phyloP scores from a whole-genome alignment of 1,284 basidiomycete genomes.

The Ceratobasidium sp. region DNA sequence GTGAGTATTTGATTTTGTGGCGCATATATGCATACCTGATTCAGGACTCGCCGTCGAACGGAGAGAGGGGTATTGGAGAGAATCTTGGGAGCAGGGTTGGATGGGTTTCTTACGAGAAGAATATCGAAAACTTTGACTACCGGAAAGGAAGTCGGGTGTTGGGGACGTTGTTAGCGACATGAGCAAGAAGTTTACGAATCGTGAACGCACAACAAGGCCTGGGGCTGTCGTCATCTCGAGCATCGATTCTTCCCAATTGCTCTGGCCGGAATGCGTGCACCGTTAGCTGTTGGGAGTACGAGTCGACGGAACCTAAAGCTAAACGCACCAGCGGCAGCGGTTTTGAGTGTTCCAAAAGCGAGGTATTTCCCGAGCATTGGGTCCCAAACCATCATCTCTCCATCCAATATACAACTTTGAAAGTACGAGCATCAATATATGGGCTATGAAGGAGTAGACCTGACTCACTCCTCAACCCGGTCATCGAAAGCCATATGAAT shows the following conservation, averaged over 20 bases:
- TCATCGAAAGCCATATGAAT: constrained; percentile 77
- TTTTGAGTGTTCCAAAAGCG: constrained; percentile 91
- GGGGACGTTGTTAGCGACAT: neutral
- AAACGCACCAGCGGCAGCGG: constrained; percentile 75
- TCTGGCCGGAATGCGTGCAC: neutral
- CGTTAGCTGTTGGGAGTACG: neutral
- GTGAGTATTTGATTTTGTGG: neutral
- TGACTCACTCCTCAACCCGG: constrained; percentile 76
- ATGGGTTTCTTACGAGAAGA: constrained; percentile 49
- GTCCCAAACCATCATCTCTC: constrained; percentile 98
- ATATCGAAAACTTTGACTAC: constrained; percentile 94
- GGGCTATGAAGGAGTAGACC: neutral
- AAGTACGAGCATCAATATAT: constrained; percentile 6
- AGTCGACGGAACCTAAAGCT: neutral
- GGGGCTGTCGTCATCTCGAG: constrained; percentile 72
- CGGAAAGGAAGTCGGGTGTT: neutral
- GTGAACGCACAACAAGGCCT: constrained; percentile 83
- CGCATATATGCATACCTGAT: constrained; percentile 24
- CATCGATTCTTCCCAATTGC: constrained; percentile 59
- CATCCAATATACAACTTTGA: constrained; percentile 93
- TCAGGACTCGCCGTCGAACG: constrained; percentile 50
- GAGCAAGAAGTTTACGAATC: neutral
- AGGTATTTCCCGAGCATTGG: constrained; percentile 83
- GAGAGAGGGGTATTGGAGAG: constrained; percentile 51
- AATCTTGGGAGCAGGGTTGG: constrained; percentile 37